Evolutionary conservation across 2,329 filamentous ascomycete genomes (phyloP).

Genomic region (Zalaria obscura): DNA sequence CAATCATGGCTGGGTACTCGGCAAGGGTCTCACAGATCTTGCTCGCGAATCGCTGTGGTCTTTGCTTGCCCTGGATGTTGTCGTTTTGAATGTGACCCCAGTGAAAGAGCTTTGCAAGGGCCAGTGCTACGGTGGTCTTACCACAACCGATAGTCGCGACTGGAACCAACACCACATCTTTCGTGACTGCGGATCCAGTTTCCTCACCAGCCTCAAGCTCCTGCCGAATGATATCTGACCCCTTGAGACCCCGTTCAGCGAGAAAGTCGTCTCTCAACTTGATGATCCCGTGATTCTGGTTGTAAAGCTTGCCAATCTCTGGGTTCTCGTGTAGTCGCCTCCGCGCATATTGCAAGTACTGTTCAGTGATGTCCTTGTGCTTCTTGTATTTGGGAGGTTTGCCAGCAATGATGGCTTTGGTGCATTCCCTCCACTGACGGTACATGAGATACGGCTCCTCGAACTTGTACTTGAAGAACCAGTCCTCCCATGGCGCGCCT

Average conservation of each 20-base stretch:
- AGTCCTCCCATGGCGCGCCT: conserved; percentile 56
- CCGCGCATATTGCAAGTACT: conserved; percentile 75
- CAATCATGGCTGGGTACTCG: conserved; percentile 59
- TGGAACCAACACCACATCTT: conserved; percentile 70
- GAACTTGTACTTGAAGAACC: conserved; percentile 99
- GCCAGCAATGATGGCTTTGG: conserved; percentile 70
- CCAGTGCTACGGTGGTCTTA: conserved; percentile 84
- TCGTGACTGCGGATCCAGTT: conserved; percentile 39
- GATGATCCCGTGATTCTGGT: conserved; percentile 89
- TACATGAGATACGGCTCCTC: conserved; percentile 99
- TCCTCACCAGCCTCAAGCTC: conserved; percentile 45
- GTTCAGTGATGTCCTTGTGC: conserved; percentile 76
- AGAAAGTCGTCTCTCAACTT: conserved; percentile 79
- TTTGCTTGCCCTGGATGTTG: conserved; percentile 69
- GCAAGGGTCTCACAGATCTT: conserved; percentile 52
- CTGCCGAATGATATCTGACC: conserved; percentile 71
- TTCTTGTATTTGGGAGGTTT: conserved; percentile 68
- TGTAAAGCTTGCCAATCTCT: conserved; percentile 56
- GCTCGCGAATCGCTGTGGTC: conserved; percentile 64
- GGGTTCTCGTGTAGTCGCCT: conserved; percentile 57
- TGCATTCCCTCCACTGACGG: conserved; percentile 95
- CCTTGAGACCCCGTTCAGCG: conserved; percentile 67
- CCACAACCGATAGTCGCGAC: conserved; percentile 91
- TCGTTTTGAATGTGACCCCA: conserved; percentile 97
- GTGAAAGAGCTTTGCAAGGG: conserved; percentile 65